Base-by-base conservation (phyloP, 208 protist species). In the Acanthamoeba lenticulata region DNA sequence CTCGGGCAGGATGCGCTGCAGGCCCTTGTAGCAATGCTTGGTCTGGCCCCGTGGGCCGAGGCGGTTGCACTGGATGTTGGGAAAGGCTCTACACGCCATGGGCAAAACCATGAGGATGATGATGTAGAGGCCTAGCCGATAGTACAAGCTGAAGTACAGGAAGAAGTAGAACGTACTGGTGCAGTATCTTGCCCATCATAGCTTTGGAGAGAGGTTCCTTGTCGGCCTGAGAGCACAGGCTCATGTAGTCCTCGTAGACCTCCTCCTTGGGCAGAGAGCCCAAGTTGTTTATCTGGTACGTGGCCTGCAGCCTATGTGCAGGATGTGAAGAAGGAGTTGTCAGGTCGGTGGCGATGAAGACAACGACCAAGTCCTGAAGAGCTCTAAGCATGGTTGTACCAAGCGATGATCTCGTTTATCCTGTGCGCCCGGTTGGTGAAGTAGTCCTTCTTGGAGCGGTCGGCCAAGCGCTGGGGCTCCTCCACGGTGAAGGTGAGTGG, bases 1-100 rank as follows among this genome's bases (percentile, higher is more conserved):
- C n/a, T n/a, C n/a, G n/a, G n/a, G n/a, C n/a, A n/a, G n/a, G n/a
- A n/a, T 67, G 13, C 57, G 57, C 36, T 79, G 69, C 6, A 79
- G 36, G 17, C 69, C 69, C 69, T 79, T 79, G 36, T 79, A 79
- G 69, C 69, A 79, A 29, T 79, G 69, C 69, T 79, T 79, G 15
- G 69, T 79, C 15, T 45, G 32, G 0, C 69, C 69, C 0, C 69
- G 69, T 4, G 69, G 69, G 5, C 69, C 69, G 0, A 79, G 36
- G 21, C 69, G 69, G 24, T 79, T 79, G 69, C 69, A 79, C 17
- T n/a, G 9, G 36, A 79, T 79, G 69, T 42, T 79, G 21, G 32
- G 69, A n/a, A 79, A 79, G 1, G 69, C 69, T 17, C 69, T 79
- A 21, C 52, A 60, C 21, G 15, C 52, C 11, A 27, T 60, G 52